Conservation (phyloP, 2,329 filamentous ascomycete species). For the Leptographium lundbergii region DNA sequence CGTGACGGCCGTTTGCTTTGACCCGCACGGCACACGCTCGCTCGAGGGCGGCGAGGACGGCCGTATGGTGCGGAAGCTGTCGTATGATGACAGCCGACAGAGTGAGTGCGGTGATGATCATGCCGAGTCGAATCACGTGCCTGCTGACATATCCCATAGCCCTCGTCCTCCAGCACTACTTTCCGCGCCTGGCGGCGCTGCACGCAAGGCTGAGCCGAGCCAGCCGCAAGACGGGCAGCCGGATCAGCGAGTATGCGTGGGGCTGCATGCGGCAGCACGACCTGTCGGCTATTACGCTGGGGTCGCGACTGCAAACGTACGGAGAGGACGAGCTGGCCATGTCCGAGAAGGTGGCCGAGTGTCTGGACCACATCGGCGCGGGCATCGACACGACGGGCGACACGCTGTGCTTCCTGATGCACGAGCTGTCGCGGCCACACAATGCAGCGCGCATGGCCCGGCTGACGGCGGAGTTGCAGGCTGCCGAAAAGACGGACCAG, state of each 20-base stretch:
- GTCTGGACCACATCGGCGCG: constrained; percentile 5
- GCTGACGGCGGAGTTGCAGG: neutral
- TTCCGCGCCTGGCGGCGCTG: neutral
- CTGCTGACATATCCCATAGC: neutral
- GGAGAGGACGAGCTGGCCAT: neutral
- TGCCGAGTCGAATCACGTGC: neutral
- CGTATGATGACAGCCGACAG: constrained; percentile 7
- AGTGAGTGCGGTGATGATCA: neutral
- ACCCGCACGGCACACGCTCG: constrained; percentile 5
- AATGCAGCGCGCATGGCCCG: neutral
- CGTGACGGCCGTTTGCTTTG: constrained; percentile 5
- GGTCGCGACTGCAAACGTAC: neutral
- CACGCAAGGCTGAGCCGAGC: neutral
- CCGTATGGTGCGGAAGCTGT: constrained; percentile 2
- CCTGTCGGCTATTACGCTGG: neutral
- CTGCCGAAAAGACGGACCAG: neutral
- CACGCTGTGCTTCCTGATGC: constrained; percentile 3
- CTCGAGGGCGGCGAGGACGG: constrained; percentile 4
- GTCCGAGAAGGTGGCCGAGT: neutral
- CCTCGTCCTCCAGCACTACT: constrained; percentile 1
- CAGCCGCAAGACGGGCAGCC: constrained; percentile 1
- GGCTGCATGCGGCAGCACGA: neutral
- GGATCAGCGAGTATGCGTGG: constrained; percentile 2
- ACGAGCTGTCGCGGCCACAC: neutral
- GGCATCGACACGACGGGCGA: constrained; percentile 7